Percentiles rank a stretch among this genome's conserved stretches.
These are phyloP conservation scores for Trametes polyzona DNA, from an alignment of 1,284 basidiomycete genomes.

Conservation along the genomic window DNA sequence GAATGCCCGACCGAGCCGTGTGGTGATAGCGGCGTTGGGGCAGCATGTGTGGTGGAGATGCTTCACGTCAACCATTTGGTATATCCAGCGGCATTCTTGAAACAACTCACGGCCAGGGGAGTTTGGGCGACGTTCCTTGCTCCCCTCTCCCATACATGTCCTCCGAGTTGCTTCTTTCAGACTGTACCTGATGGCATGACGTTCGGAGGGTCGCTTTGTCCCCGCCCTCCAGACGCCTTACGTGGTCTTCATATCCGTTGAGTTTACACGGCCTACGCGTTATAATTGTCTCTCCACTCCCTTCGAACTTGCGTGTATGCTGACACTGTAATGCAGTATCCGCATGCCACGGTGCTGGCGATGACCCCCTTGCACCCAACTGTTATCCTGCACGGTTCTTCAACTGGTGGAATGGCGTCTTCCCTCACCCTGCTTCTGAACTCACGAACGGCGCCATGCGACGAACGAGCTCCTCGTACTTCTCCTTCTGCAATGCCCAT, in stretches of 20 bases:
- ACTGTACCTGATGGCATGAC: constrained; percentile 5
- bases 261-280: constrained; percentile 4
- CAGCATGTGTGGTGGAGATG: background rate
- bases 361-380: constrained; percentile 82
- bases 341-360: constrained; percentile 91
- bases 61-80: background rate
- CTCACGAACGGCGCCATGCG: constrained; percentile 94
- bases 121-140: constrained; percentile 14
- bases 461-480: constrained; percentile 88
- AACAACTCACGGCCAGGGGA: constrained; percentile 1
- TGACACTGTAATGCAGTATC: constrained; percentile 61
- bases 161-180: constrained; percentile 4
- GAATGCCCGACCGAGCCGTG: background rate
- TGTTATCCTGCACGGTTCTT: constrained; percentile 94
- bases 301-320: background rate
- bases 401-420: constrained; percentile 93
- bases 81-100: background rate
- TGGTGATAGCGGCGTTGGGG: constrained; percentile 3
- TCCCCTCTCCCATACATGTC: background rate
- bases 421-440: constrained; percentile 93
- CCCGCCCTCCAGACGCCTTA: constrained; percentile 3
- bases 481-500: constrained; percentile 88
- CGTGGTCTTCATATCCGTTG: constrained; percentile 6
- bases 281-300: background rate
- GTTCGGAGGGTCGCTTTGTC: background rate